phyloP scores from a whole-genome alignment of 2,329 filamentous ascomycete genomes.

The Lecanicillium sp. region DNA sequence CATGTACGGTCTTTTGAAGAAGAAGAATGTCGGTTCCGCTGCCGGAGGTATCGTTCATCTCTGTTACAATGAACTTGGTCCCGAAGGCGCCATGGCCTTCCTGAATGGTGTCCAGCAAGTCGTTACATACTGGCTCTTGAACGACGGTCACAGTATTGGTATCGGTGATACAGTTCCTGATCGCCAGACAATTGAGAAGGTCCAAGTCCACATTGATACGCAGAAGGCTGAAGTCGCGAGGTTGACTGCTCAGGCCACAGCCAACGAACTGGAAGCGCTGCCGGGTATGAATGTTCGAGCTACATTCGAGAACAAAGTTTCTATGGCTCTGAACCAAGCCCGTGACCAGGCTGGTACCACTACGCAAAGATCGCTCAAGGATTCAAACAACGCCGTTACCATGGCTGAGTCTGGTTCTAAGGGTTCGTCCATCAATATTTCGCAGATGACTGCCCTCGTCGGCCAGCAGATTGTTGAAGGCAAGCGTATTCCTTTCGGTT shows the following conservation, averaged over 20 bases:
- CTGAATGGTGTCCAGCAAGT: constrained; percentile 93
- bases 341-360: constrained; percentile 94
- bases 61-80: constrained; percentile 90
- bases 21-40: constrained; percentile 89
- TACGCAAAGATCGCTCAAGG: constrained; percentile 87
- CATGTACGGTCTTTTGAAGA: constrained; percentile 82
- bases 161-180: constrained; percentile 98
- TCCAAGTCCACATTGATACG: constrained; percentile 71
- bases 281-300: constrained; percentile 98
- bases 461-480: constrained; percentile 98
- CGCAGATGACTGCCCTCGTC: constrained; percentile 97
- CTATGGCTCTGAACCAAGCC: constrained; percentile 85
- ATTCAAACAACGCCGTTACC: constrained; percentile 91
- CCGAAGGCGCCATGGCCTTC: constrained; percentile 81
- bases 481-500: constrained; percentile 97
- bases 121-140: constrained; percentile 93
- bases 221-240: constrained; percentile 75
- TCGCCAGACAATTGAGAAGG: constrained; percentile 71
- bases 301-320: constrained; percentile 96
- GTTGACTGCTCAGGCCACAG: constrained; percentile 71
- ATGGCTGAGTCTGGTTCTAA: constrained; percentile 98
- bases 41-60: constrained; percentile 90
- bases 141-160: constrained; percentile 95
- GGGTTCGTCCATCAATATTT: constrained; percentile 98
- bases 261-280: constrained; percentile 81